Base-by-base conservation (phyloP, 1,284 basidiomycete species). In the Sphaerobolus stellatus region DNA sequence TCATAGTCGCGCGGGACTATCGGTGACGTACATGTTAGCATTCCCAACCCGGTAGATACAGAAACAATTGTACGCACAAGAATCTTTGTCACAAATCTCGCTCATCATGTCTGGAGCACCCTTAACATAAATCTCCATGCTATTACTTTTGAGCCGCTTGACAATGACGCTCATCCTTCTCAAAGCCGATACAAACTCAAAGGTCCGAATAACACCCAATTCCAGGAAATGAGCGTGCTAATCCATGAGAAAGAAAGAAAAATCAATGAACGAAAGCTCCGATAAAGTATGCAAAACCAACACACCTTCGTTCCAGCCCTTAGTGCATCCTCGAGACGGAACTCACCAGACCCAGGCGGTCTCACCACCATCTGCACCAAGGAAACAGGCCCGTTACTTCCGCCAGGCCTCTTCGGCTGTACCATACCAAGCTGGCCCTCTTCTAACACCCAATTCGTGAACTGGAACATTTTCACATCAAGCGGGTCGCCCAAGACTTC, bases 51-150 rank as follows among this genome's bases (percentile, higher is more conserved):
- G 20, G 33, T 34, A 51, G 41, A 45, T 36, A 58, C 45, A 46
- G n/a, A 41, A 33, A 40, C 48, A 44, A 24, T 52, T 29, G 24
- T 2, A 77, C 92, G 64, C 64, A 95, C 94, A 88, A 14, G 93
- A 91, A 49, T 88, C 82, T 58, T 80, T 87, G 56, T 94, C 88
- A 68, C 95, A 98, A 56, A 99, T 98, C 45, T 97, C 95, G 2
- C 76, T 71, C 94, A 99, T 99, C 53, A 97, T 92, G 70, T 99
- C 97, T 0, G 97, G 97, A 1, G 97, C 97, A 22, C 97, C 97
- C 70, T 99, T 99, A 67, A 96, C 95, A 68, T 98, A 99, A 7
- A 98, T 81, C 68, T 99, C 96, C 92, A 99, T 98, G 67, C 90
- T 93, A 44, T 75, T 84, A 59, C 94, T 95, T 71, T 92, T 97